Percentiles rank a stretch among this genome's conserved stretches.
Evolutionary conservation across 2,329 filamentous ascomycete genomes (phyloP).

Genomic region (Botrytis pseudocinerea): DNA sequence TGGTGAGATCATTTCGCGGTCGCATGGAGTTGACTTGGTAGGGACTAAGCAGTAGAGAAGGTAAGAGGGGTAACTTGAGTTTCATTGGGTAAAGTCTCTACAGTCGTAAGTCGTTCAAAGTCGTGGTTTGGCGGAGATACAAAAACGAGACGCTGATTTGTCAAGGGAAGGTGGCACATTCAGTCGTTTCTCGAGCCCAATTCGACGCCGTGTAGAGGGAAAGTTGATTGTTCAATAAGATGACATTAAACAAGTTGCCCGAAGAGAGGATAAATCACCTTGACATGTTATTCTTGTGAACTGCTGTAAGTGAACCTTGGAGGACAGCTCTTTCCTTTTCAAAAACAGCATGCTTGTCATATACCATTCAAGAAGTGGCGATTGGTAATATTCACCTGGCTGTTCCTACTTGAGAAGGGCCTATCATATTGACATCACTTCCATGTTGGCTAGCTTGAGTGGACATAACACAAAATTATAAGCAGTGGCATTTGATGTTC

Average conservation of each 20-base stretch:
- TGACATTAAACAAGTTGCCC: neutral
- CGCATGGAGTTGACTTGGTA: neutral
- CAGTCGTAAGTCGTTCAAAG: neutral
- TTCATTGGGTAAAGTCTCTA: neutral
- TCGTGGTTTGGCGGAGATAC: neutral
- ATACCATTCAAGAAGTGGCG: neutral
- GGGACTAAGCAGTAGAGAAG: constrained; percentile 7
- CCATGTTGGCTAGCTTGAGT: neutral
- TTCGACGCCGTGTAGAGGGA: too few relatives aligned
- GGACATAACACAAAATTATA: neutral
- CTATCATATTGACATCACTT: neutral
- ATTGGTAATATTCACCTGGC: neutral
- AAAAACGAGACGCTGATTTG: neutral
- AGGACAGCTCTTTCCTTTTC: neutral
- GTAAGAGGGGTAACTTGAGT: constrained; percentile 14
- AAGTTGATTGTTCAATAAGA: neutral
- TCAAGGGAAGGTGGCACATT: neutral
- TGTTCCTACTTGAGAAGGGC: neutral
- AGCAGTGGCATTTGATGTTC: neutral
- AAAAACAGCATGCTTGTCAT: too few relatives aligned
- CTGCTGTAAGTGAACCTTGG: neutral
- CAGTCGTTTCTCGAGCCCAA: neutral
- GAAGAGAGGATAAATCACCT: neutral
- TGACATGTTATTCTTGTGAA: neutral
- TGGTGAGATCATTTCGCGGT: constrained; percentile 8